phyloP scores from a whole-genome alignment of 208 protist genomes.

The Trypanosoma boissoni region DNA sequence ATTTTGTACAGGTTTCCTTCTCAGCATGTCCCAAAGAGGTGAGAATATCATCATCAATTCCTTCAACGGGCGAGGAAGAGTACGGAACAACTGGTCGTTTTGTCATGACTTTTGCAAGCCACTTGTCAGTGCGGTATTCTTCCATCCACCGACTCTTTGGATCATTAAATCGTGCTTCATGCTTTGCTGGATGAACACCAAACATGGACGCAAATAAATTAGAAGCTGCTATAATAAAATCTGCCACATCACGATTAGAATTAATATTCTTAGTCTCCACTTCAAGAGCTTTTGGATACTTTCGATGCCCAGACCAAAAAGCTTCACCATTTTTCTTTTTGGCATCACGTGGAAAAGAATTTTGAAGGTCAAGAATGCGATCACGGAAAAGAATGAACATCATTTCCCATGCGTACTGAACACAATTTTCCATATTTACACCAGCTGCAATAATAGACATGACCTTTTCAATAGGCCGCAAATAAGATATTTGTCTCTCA shows the following conservation, averaged over 20 bases:
- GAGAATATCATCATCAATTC: slow-evolving; percentile 77
- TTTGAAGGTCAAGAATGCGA: slow-evolving; percentile 96
- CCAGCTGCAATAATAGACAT: slow-evolving; percentile 49
- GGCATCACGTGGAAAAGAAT: slow-evolving; percentile 96
- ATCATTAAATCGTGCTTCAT: slow-evolving; percentile 81
- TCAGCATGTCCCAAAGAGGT: slow-evolving; percentile 21
- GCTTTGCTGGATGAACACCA: slow-evolving; percentile 79
- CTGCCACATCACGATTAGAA: slow-evolving; percentile 39
- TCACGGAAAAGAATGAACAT: slow-evolving; percentile 97
- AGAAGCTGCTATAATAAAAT: slow-evolving; percentile 69
- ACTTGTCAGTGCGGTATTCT: slow-evolving; percentile 65
- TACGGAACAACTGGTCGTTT: slow-evolving; percentile 38
- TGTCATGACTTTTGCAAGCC: slow-evolving; percentile 40
- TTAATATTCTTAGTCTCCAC: slow-evolving; percentile 24
- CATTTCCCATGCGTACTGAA: slow-evolving; percentile 91
- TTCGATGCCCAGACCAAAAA: slow-evolving; percentile 92
- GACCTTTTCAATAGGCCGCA: slow-evolving; percentile 51
- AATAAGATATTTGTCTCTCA: slow-evolving; percentile 65
- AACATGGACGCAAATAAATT: slow-evolving; percentile 89
- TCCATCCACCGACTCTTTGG: slow-evolving; percentile 81
- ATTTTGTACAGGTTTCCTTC: slow-evolving; percentile 14
- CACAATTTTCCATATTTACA: slow-evolving; percentile 92
- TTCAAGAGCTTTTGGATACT: slow-evolving; percentile 71
- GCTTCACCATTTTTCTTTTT: slow-evolving; percentile 90
- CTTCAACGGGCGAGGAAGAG: slow-evolving; percentile 49